A percentile compares a stretch with the other conserved stretches of the same genome.
phyloP scores from a whole-genome alignment of 768 basidiomycete species.

The Hygrocybe punicea region DNA sequence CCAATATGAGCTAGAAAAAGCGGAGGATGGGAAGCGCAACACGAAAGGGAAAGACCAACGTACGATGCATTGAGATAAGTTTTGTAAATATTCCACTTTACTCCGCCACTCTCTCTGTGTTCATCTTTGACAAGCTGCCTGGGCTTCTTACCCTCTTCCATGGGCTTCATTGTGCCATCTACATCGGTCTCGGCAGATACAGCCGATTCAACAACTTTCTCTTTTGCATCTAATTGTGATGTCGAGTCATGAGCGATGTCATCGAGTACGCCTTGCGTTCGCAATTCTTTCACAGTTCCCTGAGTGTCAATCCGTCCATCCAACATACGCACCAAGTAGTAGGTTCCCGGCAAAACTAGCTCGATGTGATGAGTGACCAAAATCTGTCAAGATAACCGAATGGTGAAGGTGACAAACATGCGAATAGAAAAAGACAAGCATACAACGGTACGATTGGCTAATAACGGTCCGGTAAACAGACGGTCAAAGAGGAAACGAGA shows the following conservation, averaged over 20 bases:
- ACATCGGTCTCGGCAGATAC: conserved; percentile 28
- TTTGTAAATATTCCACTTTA: conserved; percentile 72
- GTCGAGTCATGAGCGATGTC: conserved; percentile 53
- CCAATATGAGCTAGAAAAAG: conserved; percentile 54
- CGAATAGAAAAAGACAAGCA: conserved; percentile 10
- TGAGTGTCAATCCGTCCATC: conserved; percentile 79
- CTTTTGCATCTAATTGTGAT: conserved; percentile 47
- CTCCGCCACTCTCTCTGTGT: conserved; percentile 73
- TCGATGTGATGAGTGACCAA: conserved; percentile 84
- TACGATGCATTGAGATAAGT: conserved; percentile 71
- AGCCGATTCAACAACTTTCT: conserved; percentile 29
- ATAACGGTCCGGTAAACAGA: conserved; percentile 62
- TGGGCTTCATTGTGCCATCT: conserved; percentile 19
- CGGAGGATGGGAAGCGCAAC: neutral
- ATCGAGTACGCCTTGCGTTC: conserved; percentile 57
- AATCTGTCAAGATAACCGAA: conserved; percentile 36
- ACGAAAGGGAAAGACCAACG: conserved; percentile 22
- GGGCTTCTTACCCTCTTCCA: conserved; percentile 52
- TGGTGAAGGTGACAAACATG: neutral
- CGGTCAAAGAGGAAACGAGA: conserved; percentile 59
- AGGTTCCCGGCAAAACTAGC: conserved; percentile 68
- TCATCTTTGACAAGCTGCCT: conserved; percentile 78
- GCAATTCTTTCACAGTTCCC: conserved; percentile 64
- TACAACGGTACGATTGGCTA: conserved; percentile 65
- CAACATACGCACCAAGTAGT: conserved; percentile 74